Conservation (phyloP, 75 land plant species). For the Ceratopteris richardii region DNA sequence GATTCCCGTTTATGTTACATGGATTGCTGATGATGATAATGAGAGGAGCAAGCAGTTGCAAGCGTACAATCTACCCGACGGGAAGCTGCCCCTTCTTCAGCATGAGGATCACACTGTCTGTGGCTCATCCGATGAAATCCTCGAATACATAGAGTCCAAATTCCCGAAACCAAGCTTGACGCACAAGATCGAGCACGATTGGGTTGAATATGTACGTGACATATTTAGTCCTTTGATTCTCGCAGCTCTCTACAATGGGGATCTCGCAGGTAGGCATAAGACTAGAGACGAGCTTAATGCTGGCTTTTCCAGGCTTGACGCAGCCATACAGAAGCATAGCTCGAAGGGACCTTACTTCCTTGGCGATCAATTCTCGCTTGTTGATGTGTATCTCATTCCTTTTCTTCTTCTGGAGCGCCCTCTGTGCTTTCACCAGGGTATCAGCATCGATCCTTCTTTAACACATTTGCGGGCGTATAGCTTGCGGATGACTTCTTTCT, state of each 20-base stretch:
- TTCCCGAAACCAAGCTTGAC: conserved; percentile 38
- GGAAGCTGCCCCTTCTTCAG: conserved; percentile 32
- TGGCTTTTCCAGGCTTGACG: conserved; percentile 24
- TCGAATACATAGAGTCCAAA: conserved; percentile 41
- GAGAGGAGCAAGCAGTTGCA: conserved; percentile 18
- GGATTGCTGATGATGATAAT: conserved; percentile 18
- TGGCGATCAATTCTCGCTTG: conserved; percentile 30
- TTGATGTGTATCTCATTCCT: conserved; percentile 45
- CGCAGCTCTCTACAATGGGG: conserved; percentile 24
- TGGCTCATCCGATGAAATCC: conserved; percentile 44
- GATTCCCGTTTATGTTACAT: conserved; percentile 16
- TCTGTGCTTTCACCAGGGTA: conserved; percentile 24
- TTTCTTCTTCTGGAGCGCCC: conserved; percentile 23
- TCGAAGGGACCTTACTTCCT: conserved; percentile 29
- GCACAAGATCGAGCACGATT: conserved; percentile 14
- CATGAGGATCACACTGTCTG: conserved; percentile 34
- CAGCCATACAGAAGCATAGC: conserved; percentile 19
- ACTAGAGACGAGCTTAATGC: conserved; percentile 13
- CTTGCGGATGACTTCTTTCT: conserved; percentile 21
- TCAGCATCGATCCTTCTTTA: conserved; percentile 19
- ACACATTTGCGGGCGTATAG: conserved; percentile 17
- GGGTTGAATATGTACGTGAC: conserved; percentile 37
- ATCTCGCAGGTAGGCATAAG: conserved; percentile 16
- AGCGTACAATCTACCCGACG: conserved; percentile 17
- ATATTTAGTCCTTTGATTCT: conserved; percentile 25